Conservation (phyloP, 2,329 filamentous ascomycete genomes). For the Aspergillus phoenicis region DNA sequence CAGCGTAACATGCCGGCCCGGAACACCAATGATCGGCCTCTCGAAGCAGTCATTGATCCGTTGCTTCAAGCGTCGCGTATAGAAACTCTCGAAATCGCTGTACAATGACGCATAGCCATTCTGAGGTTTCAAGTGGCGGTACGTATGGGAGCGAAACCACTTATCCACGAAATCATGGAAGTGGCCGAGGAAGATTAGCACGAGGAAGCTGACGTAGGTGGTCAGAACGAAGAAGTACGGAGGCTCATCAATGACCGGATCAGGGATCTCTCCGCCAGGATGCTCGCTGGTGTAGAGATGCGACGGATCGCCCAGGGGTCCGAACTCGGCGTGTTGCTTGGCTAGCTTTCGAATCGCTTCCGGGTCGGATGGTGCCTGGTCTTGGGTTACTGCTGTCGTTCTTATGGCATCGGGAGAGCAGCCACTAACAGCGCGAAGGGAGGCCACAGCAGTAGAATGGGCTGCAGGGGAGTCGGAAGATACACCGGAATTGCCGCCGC, state of each 20-base stretch:
- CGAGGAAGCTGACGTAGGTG: conserved; percentile 93
- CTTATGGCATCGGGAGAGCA: conserved; percentile 15
- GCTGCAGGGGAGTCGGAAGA: conserved; percentile 9
- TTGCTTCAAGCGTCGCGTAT: conserved; percentile 84
- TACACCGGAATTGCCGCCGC: conserved; percentile 5
- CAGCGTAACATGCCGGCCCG: conserved; percentile 85
- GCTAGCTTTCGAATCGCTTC: conserved; percentile 72
- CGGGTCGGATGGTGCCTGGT: conserved; percentile 37
- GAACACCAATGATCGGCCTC: conserved; percentile 84
- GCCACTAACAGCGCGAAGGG: conserved; percentile 21
- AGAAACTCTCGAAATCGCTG: conserved; percentile 97
- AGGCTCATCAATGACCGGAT: conserved; percentile 86
- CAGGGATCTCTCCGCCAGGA: conserved; percentile 71
- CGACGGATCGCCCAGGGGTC: conserved; percentile 71
- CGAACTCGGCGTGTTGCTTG: conserved; percentile 82
- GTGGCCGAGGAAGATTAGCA: conserved; percentile 90
- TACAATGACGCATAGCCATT: conserved; percentile 92
- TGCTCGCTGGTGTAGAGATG: conserved; percentile 87
- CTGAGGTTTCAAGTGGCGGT: conserved; percentile 73
- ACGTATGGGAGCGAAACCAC: conserved; percentile 79
- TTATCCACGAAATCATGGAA: conserved; percentile 94
- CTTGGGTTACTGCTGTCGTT: neutral
- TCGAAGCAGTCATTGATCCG: conserved; percentile 94
- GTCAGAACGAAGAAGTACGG: conserved; percentile 92
- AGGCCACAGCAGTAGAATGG: conserved; percentile 16